Base-by-base conservation (phyloP, 768 basidiomycete genomes). In the Xerocomellus intermedius region DNA sequence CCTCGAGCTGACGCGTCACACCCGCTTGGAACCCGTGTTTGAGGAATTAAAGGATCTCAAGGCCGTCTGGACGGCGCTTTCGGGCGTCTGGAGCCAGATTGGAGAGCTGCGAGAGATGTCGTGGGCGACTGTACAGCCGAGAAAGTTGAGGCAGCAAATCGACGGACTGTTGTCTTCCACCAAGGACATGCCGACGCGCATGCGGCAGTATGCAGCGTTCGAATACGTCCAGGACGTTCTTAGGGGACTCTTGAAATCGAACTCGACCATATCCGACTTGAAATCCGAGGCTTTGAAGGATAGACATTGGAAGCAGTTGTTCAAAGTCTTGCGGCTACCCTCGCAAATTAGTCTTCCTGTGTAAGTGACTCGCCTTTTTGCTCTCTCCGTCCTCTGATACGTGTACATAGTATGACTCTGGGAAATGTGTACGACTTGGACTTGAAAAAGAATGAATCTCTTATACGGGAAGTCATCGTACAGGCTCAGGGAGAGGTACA, bases 141-240 rank as follows among this genome's bases (percentile, higher is more conserved):
- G 97, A 64, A 98, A 98, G 74, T 69, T 99, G 54, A 86, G 97
- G 62, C 91, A 95, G 65, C 90, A 93, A 59, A 86, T 99, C 50
- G 96, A 99, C 64, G 85, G 82, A n/a, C 79, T 98, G 43, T 73
- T 98, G 48, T 78, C 82, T 24, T 93, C 93, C n/a, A 98, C 96
- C 22, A 92, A 94, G 75, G 96, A 98, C 45, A 98, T 99, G 96
- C 97, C 97, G 1, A 96, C 92, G 36, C 81, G 95, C 57, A 99
- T 98, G 97, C 83, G 97, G 50, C 97, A 99, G 69, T 99, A 99
- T 70, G 92, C 94, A 9, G 97, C 97, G 0, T 99, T 98, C 67
- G 97, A 98, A 77, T 95, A 91, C 69, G 94, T 98, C 2, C 95
- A 98, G 67, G 96, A 99, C 41, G 81, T 87, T 21, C 78, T 99